Percentiles rank a stretch among this genome's conserved stretches.
phyloP scores from a whole-genome alignment of 139 green algal species.

The Edaphochlamys debaryana region DNA sequence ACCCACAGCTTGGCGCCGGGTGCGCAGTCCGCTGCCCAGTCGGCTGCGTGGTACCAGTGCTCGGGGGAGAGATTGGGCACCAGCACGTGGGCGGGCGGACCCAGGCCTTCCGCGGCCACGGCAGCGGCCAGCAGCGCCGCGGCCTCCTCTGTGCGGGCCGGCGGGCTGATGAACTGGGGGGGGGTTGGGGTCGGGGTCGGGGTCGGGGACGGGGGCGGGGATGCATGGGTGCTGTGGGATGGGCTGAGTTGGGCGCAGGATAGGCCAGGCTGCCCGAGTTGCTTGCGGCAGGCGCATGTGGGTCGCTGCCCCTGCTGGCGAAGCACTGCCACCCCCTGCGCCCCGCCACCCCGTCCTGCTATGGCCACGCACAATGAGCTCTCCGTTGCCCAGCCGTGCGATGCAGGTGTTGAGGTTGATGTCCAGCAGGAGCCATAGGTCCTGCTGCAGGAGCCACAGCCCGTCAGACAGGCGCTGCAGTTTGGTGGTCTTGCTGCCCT shows the following conservation, averaged over 20 bases:
- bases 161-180: neutral
- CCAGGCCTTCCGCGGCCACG: neutral
- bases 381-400: no score
- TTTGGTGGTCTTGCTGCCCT: neutral
- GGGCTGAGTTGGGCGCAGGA: no score
- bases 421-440: neutral
- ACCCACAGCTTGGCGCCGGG: neutral
- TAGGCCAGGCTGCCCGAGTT: no score
- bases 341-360: no score
- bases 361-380: no score
- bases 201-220: neutral
- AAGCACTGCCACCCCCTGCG: no score
- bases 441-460: constrained; percentile 9
- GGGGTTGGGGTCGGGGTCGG: no score
- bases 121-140: neutral
- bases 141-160: neutral
- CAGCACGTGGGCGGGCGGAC: neutral
- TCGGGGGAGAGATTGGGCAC: constrained; percentile 5
- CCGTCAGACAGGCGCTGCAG: neutral
- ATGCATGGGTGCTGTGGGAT: neutral
- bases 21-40: neutral
- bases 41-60: neutral
- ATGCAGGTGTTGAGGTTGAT: no score
- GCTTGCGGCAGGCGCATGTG: no score
- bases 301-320: no score